Evolutionary conservation across 2,329 filamentous ascomycete genomes (phyloP).

Genomic region (Didymella sp.): DNA sequence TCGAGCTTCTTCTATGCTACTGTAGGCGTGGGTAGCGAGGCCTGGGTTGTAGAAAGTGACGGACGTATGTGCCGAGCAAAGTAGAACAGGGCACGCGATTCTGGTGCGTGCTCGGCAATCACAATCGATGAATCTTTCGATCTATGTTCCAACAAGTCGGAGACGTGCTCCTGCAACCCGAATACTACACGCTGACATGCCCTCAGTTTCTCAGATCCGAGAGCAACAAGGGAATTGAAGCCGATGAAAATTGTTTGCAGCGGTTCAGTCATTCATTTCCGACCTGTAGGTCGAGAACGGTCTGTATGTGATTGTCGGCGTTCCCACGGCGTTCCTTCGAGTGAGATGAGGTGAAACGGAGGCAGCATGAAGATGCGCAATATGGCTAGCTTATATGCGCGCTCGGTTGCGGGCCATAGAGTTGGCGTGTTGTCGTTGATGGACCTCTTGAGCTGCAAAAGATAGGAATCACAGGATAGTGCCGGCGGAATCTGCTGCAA

Average conservation of each 20-base stretch:
- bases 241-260: not conserved
- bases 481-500: not conserved
- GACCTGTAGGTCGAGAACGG: not conserved
- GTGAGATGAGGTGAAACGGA: not conserved
- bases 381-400: not conserved
- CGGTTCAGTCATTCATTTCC: not conserved
- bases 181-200: not conserved
- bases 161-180: not conserved
- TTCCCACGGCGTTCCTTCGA: slow-evolving; percentile 2
- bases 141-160: not conserved
- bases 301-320: not conserved
- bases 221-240: not conserved
- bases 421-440: not conserved
- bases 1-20: slow-evolving; percentile 38
- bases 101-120: not conserved
- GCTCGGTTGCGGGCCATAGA: not conserved
- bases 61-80: slow-evolving; percentile 24
- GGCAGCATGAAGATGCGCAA: not conserved
- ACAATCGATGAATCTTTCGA: not conserved
- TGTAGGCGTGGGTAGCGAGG: slow-evolving; percentile 39
- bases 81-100: not conserved
- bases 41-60: slow-evolving; percentile 30
- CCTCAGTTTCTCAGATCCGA: not conserved
- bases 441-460: not conserved
- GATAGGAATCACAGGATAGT: not conserved